A percentile compares a stretch with the other conserved stretches of the same genome.
Conservation (phyloP, 2,329 filamentous ascomycete species). For the Talaromyces verruculosus region DNA sequence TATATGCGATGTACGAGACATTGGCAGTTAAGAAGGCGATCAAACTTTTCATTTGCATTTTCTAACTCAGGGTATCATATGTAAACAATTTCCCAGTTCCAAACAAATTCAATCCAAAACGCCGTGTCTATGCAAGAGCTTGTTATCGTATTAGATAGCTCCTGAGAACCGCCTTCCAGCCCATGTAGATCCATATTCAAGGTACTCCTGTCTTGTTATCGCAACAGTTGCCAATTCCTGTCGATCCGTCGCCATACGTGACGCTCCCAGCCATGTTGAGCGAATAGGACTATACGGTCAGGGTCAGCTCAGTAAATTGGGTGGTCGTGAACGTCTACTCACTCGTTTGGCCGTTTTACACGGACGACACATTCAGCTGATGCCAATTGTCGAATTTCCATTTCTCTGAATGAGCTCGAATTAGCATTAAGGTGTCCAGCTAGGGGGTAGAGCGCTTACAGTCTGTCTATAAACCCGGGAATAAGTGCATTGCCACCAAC, state of each 20-base stretch:
- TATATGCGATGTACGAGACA: background rate
- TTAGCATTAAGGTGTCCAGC: slow-evolving; percentile 25
- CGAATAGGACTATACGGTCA: slow-evolving; percentile 59
- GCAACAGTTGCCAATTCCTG: slow-evolving; percentile 64
- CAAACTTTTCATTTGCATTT: slow-evolving; percentile 2
- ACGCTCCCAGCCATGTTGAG: slow-evolving; percentile 84
- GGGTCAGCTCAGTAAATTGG: background rate
- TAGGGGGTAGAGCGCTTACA: slow-evolving; percentile 49
- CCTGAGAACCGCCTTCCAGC: slow-evolving; percentile 68
- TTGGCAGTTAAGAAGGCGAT: background rate
- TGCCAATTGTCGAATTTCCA: slow-evolving; percentile 69
- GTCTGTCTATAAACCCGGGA: slow-evolving; percentile 74
- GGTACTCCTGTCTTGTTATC: slow-evolving; percentile 87
- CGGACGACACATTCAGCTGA: slow-evolving; percentile 77
- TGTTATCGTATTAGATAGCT: background rate
- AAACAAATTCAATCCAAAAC: background rate
- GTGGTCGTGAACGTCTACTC: slow-evolving; percentile 28
- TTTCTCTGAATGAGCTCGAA: slow-evolving; percentile 45
- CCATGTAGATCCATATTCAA: slow-evolving; percentile 78
- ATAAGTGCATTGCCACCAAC: slow-evolving; percentile 84
- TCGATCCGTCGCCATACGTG: slow-evolving; percentile 68
- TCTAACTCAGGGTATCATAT: slow-evolving; percentile 20
- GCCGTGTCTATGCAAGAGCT: slow-evolving; percentile 1
- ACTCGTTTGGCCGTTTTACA: slow-evolving; percentile 67
- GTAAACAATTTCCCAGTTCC: slow-evolving; percentile 8